phyloP scores from a whole-genome alignment of 1,284 basidiomycete genomes.

The Fereydounia khargensis region DNA sequence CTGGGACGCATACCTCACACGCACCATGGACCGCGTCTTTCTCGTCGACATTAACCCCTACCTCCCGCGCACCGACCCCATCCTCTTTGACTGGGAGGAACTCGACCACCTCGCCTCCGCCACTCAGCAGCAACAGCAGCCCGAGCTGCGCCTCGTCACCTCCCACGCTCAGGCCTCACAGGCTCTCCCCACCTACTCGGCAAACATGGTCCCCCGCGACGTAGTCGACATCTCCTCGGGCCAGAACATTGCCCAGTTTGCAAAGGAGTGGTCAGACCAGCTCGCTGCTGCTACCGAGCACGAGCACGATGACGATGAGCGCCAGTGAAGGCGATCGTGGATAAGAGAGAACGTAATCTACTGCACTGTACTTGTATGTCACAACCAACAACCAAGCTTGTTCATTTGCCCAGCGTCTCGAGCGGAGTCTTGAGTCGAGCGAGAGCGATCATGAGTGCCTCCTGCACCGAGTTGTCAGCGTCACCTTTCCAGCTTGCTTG shows the following conservation, averaged over 20 bases:
- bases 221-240: conserved; percentile 76
- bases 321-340: too few relatives aligned
- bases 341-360: too few relatives aligned
- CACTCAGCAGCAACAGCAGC: not conserved
- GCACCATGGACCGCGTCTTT: conserved; percentile 71
- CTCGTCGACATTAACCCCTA: conserved; percentile 90
- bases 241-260: conserved; percentile 71
- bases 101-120: conserved; percentile 59
- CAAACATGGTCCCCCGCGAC: conserved; percentile 90
- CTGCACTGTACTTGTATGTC: too few relatives aligned
- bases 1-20: conserved; percentile 82
- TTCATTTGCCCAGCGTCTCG: conserved; percentile 23
- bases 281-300: conserved; percentile 60
- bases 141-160: conserved; percentile 20
- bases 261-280: conserved; percentile 66
- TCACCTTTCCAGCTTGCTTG: not conserved
- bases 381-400: too few relatives aligned
- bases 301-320: not conserved
- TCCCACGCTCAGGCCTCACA: conserved; percentile 17
- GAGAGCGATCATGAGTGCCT: conserved; percentile 43
- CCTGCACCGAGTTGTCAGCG: too few relatives aligned
- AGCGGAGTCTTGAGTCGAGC: conserved; percentile 31
- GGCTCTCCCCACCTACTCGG: conserved; percentile 64
- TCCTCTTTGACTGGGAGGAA: conserved; percentile 81
- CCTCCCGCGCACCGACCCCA: conserved; percentile 76